Conservation (phyloP, 768 basidiomycete species). For the Dacryopinax spathularia region DNA sequence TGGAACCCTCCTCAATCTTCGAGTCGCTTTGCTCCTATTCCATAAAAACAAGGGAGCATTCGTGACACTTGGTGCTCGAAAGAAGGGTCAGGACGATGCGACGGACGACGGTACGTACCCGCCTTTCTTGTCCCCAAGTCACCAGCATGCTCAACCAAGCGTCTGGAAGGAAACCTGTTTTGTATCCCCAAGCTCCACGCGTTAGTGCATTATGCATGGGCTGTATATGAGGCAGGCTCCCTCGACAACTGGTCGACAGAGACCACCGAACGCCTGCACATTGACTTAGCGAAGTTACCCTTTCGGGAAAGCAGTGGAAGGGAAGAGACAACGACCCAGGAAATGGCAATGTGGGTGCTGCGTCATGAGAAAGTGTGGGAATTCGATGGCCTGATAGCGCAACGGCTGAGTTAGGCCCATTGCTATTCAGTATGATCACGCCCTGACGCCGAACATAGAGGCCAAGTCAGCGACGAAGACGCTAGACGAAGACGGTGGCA, state of each 20-base stretch:
- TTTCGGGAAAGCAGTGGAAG: not conserved
- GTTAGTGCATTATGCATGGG: slow-evolving; percentile 22
- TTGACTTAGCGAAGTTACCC: slow-evolving; percentile 16
- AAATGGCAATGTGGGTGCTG: not conserved
- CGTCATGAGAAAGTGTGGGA: not conserved
- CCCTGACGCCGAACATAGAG: too few relatives aligned
- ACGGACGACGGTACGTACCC: not conserved
- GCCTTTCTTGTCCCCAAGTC: not conserved
- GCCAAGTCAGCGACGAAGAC: not conserved
- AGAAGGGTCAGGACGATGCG: not conserved
- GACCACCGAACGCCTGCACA: slow-evolving; percentile 28
- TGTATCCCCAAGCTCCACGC: slow-evolving; percentile 34
- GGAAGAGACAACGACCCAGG: not conserved
- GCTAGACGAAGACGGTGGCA: not conserved
- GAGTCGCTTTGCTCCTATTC: slow-evolving; percentile 22
- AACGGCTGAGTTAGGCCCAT: not conserved
- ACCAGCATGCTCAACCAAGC: not conserved
- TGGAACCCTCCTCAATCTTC: slow-evolving; percentile 20
- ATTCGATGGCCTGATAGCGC: not conserved
- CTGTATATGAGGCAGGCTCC: slow-evolving; percentile 25
- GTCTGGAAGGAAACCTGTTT: slow-evolving; percentile 17
- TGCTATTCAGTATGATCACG: not conserved
- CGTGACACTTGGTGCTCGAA: slow-evolving; percentile 22
- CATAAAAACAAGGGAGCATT: slow-evolving; percentile 29
- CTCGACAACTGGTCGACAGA: slow-evolving; percentile 32